Base-by-base conservation (phyloP, 179 eudicot species). In the Patellifolia procumbens region DNA sequence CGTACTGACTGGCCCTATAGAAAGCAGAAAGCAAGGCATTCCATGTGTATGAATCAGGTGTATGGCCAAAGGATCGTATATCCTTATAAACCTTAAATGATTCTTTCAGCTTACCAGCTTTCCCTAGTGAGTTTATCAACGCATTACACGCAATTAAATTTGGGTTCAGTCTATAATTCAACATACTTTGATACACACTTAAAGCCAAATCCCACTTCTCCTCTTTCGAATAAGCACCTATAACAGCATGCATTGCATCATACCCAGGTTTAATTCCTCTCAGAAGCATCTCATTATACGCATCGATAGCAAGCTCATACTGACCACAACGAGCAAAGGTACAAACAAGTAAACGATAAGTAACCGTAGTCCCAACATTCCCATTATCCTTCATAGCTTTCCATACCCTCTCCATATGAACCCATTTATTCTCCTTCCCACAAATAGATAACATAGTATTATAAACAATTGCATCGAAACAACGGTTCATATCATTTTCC, bases 1-100 rank as follows among this genome's bases (percentile, higher is more conserved):
- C 85, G 70, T 88, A 83, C 77, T 82, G 84, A 61, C 91, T 84
- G 45, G 92, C 87, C 55, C 83, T 83, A 76, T 93, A 83, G 64
- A 93, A 88, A 32, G 97, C 96, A 76, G 88, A 83, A 69, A 95
- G 87, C 77, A 91, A 73, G 8, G 93, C 88, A 58, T 93, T 90
- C 97, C 98, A 95, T 70, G 99, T 95, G 79, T 87, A 93, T 24
- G 89, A 79, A 85, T 93, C 97, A 16, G 99, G 95, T 29, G 72
- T 72, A 78, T 89, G 87, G 45, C 91, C 93, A 43, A 88, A 74
- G 17, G 87, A 84, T 81, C 86, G 82, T 83, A 90, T 78, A 24
- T 59, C 72, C 70, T 77, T 75, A 75, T 85, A 89, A 65, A 90
- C 85, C 45, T 73, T 74, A 70, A 90, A 88, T 10, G 93, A 97